A percentile compares a stretch with the other conserved stretches of the same genome.
phyloP scores from a whole-genome alignment of 129 eudicot species.

The Pulicaria dysenterica region DNA sequence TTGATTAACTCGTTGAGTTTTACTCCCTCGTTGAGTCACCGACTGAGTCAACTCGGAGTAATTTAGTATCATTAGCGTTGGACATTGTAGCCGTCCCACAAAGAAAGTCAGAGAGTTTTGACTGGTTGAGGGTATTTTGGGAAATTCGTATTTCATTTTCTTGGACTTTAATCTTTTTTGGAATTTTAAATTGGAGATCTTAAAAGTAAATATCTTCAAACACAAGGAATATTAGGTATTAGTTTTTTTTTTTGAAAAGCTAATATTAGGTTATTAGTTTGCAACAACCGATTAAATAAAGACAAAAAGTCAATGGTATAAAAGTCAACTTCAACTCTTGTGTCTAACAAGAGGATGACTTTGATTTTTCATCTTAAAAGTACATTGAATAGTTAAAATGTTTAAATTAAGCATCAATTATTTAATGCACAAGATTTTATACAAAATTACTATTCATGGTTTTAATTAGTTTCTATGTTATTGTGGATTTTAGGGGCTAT shows the following conservation, averaged over 20 bases:
- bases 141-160: constrained; percentile 10
- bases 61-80: constrained; percentile 22
- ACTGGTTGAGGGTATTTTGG: constrained; percentile 11
- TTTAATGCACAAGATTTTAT: too few relatives aligned
- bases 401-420: background rate
- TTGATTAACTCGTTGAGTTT: constrained; percentile 11
- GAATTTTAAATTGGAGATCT: background rate
- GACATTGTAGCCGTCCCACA: constrained; percentile 34
- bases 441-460: background rate
- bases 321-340: constrained; percentile 30
- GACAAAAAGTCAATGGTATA: constrained; percentile 26
- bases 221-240: constrained; percentile 33
- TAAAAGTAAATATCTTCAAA: constrained; percentile 12
- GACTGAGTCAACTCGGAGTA: constrained; percentile 6
- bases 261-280: too few relatives aligned
- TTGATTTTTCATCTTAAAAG: background rate
- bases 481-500: constrained; percentile 61
- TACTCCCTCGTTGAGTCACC: too few relatives aligned
- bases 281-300: constrained; percentile 28
- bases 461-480: background rate
- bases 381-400: background rate
- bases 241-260: too few relatives aligned
- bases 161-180: constrained; percentile 3
- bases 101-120: constrained; percentile 25
- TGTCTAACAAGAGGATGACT: background rate